Evolutionary conservation across 306 rosid genomes (phyloP).

Genomic region (Prunus kanzakura): DNA sequence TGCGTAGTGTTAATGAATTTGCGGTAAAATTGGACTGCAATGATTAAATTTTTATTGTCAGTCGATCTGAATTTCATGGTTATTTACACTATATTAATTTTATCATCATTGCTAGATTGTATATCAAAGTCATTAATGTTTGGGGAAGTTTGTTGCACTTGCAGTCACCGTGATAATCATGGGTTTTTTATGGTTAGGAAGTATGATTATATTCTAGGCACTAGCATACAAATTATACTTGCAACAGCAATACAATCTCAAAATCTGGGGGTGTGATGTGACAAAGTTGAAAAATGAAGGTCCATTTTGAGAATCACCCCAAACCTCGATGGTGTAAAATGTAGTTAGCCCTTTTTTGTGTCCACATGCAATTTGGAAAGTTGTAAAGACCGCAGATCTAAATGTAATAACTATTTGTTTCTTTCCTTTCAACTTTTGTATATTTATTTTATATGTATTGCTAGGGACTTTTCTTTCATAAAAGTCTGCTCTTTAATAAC

Average conservation of each 20-base stretch:
- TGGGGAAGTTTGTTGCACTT: neutral
- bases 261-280: too few species aligned
- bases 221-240: neutral
- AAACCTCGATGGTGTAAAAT: too few species aligned
- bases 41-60: neutral
- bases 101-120: neutral
- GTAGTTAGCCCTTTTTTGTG: too few species aligned
- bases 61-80: neutral
- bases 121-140: neutral
- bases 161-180: neutral
- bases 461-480: neutral
- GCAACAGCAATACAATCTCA: too few species aligned
- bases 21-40: constrained; percentile 51
- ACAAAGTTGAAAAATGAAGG: too few species aligned
- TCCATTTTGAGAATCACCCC: too few species aligned
- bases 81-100: neutral
- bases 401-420: neutral
- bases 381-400: neutral
- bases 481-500: neutral
- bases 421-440: neutral
- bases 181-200: neutral
- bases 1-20: constrained; percentile 71
- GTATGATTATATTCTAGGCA: neutral
- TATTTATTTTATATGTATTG: neutral
- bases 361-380: neutral